Conservation (phyloP, 352 stramenopile species). For the Pythium monospermum region DNA sequence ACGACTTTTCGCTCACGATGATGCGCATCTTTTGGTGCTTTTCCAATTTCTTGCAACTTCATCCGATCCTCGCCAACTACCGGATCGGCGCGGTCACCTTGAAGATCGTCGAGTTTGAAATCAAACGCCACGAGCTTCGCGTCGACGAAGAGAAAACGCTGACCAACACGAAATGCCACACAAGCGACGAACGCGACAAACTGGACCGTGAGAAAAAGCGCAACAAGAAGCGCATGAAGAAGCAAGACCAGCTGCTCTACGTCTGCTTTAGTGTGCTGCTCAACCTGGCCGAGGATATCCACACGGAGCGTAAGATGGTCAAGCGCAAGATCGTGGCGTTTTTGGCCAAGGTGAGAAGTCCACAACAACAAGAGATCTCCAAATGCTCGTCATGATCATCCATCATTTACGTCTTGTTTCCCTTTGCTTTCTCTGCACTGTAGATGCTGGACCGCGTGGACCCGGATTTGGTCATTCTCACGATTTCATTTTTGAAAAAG, state of each 20-base stretch:
- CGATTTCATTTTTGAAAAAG: slow-evolving; percentile 92
- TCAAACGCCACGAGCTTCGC: slow-evolving; percentile 84
- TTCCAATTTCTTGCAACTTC: slow-evolving; percentile 94
- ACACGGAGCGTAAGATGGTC: slow-evolving; percentile 94
- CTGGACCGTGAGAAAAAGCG: slow-evolving; percentile 79
- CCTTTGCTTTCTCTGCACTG: neutral
- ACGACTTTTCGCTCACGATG: slow-evolving; percentile 93
- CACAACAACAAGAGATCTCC: neutral
- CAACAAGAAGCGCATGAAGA: slow-evolving; percentile 87
- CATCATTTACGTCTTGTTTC: neutral
- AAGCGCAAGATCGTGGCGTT: slow-evolving; percentile 89
- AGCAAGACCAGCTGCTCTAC: slow-evolving; percentile 92
- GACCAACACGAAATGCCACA: slow-evolving; percentile 25
- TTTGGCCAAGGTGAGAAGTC: slow-evolving; percentile 51
- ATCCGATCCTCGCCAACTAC: slow-evolving; percentile 90
- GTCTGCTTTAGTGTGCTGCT: slow-evolving; percentile 92
- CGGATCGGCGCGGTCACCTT: slow-evolving; percentile 92
- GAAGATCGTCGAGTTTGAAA: slow-evolving; percentile 93
- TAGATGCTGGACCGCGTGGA: slow-evolving; percentile 86
- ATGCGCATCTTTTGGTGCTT: slow-evolving; percentile 95
- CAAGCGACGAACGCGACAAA: slow-evolving; percentile 42
- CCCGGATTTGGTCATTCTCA: slow-evolving; percentile 86
- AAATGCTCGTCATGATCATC: neutral
- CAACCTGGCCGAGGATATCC: slow-evolving; percentile 93
- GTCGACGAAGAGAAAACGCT: slow-evolving; percentile 63